These are phyloP conservation scores for Cydonia oblonga DNA, from an alignment of 331 rosid genomes.

Conservation along the genomic window DNA sequence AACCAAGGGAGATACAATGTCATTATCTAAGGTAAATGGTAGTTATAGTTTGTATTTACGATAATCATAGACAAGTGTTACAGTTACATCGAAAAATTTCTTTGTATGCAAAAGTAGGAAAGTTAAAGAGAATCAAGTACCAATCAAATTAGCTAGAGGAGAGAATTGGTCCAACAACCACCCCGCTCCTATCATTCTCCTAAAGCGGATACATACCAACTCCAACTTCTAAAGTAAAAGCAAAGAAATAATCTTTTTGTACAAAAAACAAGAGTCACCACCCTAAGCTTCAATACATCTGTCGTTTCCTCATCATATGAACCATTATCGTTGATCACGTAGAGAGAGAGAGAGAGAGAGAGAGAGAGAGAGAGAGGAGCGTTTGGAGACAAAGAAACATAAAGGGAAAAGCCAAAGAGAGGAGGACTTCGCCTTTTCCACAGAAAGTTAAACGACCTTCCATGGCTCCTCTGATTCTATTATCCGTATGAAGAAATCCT, in stretches of 20 bases:
- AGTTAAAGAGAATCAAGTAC: neutral
- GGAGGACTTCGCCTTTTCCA: neutral
- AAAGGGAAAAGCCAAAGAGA: constrained; percentile 10
- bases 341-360: neutral
- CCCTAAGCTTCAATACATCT: neutral
- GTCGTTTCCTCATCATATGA: neutral
- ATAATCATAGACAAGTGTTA: too few species aligned
- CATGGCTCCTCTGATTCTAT: constrained; percentile 28
- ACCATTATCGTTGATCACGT: neutral
- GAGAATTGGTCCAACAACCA: constrained; percentile 29
- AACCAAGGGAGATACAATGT: neutral
- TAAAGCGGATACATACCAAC: constrained; percentile 52
- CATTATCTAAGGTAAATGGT: neutral
- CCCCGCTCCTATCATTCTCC: constrained; percentile 43
- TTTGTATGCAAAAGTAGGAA: neutral
- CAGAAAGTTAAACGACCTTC: constrained; percentile 24
- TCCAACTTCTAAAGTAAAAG: constrained; percentile 61
- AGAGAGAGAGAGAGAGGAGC: constrained; percentile 15
- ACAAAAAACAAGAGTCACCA: constrained; percentile 6
- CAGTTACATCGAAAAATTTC: too few species aligned
- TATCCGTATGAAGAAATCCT: constrained; percentile 25
- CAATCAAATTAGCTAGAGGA: neutral
- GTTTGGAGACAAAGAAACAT: constrained; percentile 25
- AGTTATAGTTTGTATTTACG: too few species aligned
- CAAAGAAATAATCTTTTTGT: constrained; percentile 40